A percentile compares a stretch with the other conserved stretches of the same genome.
phyloP scores from a whole-genome alignment of 495 filamentous ascomycete species.

The Hypomontagnella monticulosa region DNA sequence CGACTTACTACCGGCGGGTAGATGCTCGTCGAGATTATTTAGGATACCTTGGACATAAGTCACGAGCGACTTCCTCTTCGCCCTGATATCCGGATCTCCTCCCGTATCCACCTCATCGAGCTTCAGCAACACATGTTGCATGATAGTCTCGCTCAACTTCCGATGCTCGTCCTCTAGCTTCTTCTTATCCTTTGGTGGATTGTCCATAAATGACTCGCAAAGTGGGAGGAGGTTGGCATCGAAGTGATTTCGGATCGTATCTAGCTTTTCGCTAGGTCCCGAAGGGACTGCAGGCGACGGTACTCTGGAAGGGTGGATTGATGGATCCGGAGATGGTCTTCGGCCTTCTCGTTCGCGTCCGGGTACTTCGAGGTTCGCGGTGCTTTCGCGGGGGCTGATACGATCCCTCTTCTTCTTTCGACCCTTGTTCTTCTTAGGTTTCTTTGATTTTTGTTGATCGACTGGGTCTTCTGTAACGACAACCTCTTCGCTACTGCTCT shows the following conservation, averaged over 20 bases:
- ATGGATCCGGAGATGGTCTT: conserved; percentile 36
- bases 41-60: conserved; percentile 74
- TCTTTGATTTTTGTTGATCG: conserved; percentile 44
- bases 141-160: conserved; percentile 81
- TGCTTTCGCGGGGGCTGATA: conserved; percentile 51
- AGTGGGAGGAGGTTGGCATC: conserved; percentile 71
- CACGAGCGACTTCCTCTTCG: conserved; percentile 77
- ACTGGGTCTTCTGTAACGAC: conserved; percentile 47
- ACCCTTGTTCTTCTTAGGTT: conserved; percentile 55
- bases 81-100: conserved; percentile 69
- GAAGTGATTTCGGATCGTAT: conserved; percentile 72
- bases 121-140: conserved; percentile 85
- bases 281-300: conserved; percentile 49
- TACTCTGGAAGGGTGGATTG: conserved; percentile 43
- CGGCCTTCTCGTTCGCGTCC: conserved; percentile 29
- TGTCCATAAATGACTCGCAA: conserved; percentile 68
- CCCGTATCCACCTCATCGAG: conserved; percentile 83
- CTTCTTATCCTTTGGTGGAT: conserved; percentile 75
- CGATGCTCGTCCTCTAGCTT: conserved; percentile 80
- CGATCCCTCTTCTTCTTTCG: conserved; percentile 55
- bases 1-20: conserved; percentile 14
- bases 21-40: conserved; percentile 66
- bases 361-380: conserved; percentile 46
- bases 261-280: conserved; percentile 74
- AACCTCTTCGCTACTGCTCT: conserved; percentile 60